phyloP scores from a whole-genome alignment of 257 asterid species.

The Paraleonurus japonicus region DNA sequence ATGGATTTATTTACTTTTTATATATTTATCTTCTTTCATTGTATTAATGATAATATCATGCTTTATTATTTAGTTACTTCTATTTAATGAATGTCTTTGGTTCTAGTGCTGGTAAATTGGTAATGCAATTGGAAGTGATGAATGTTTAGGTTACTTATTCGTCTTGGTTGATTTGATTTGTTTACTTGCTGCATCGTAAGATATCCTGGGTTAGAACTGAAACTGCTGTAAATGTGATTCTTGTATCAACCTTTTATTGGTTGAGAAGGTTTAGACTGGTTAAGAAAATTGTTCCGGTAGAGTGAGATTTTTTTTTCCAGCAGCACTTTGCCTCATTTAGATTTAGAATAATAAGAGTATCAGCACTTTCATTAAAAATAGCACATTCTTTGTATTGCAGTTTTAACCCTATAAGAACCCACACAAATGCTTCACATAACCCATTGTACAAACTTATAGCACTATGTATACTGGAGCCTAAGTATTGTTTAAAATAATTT shows the following conservation, averaged over 20 bases:
- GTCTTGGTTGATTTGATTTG: not conserved
- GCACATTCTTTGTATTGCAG: not conserved
- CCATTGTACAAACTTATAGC: not conserved
- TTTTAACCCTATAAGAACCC: not conserved
- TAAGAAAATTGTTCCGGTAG: not conserved
- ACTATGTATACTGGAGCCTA: not conserved
- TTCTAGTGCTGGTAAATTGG: not conserved
- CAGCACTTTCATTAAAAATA: not conserved
- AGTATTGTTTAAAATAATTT: not conserved
- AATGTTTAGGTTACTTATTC: not conserved
- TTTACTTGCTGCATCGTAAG: not conserved
- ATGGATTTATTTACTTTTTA: not conserved
- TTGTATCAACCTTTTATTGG: not conserved
- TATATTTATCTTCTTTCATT: not conserved
- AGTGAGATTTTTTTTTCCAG: not conserved
- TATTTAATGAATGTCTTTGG: slow-evolving; percentile 8
- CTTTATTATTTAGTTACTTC: not conserved
- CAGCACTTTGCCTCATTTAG: not conserved
- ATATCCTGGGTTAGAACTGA: not conserved
- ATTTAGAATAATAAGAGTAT: not conserved
- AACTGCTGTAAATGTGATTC: not conserved
- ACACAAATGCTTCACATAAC: not conserved
- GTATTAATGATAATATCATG: not conserved
- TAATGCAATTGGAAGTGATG: not conserved
- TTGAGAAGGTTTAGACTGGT: not conserved